Base-by-base conservation (phyloP, 2,329 filamentous ascomycete genomes). In the Periconia sp. region DNA sequence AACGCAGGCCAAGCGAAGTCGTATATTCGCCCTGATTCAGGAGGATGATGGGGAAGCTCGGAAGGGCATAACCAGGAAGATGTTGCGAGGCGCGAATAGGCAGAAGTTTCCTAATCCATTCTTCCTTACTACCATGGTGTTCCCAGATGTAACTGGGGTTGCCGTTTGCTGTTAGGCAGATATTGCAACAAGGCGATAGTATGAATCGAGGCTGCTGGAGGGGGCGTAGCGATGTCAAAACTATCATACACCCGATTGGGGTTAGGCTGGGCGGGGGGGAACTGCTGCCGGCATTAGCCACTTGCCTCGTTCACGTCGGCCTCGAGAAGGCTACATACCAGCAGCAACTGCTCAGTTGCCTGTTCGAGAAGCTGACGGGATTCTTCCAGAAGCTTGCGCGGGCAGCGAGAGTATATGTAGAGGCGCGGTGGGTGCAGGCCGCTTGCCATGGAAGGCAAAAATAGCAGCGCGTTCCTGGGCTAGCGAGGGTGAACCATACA, bases 211-310 rank as follows among this genome's bases (percentile, higher is more conserved):
- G 47, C 23, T 36, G 25, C 39, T 46, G 48, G 63, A 65, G 61
- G 63, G 63, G 61, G n/a, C n/a, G 40, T 56, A 51, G 52, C 49
- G 50, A 42, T 33, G 50, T 54, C 39, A 47, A 50, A 61, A 62
- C 59, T 67, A 68, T 65, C 63, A 66, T 59, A 40, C 43, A 56
- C 64, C 62, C 46, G 54, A 65, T 66, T 59, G 13, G 63, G 56
- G 16, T 50, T 66, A 66, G 56, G 57, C 51, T 31, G 47, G 56
- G 30, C 41, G 36, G 37, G 24, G 46, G 57, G 45, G 48, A 41
- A 29, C 26, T 50, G 50, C 19, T 55, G 47, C 57, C 59, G 54
- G 59, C 36, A 46, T 55, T 28, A 28, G 25, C 25, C 25, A n/a
- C 25, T 13, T 28, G 25, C 15, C 25, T 5, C 25, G 25, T 5